Evolutionary conservation across 805 yeast genomes (phyloP), one percentile per base, ranked within the genome.

Genomic region (Kodamaea sagamina): DNA sequence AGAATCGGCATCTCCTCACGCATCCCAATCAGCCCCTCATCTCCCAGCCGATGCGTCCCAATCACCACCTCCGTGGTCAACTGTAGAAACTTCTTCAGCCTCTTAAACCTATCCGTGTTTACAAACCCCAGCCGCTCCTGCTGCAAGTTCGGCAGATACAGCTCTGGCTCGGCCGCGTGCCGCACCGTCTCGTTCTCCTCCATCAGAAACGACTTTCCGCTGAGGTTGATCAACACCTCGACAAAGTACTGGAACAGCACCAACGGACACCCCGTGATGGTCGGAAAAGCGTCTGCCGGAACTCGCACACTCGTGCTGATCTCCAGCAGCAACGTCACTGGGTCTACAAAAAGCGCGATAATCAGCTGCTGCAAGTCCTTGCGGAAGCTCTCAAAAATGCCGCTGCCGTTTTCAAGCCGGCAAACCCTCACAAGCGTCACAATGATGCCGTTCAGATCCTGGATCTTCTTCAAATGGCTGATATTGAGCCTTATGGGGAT

Each of bases 271-370:
- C 86, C 85, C 12, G 78, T 73, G 10, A 88, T 86, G 0, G 96
- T 86, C 0, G 96, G 95, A 58, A 89, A 88, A 0, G 86, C 82
- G 53, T 89, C 96, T 0, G 85, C 78, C 0, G 97, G 97, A 0
- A 89, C 82, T 48, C 82, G 71, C 15, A 89, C 62, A 31, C 78
- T 75, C 0, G 90, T 79, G 24, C 77, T 78, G 7, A 84, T 71
- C 25, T 78, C 82, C 31, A 82, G 73, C 12, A 72, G 63, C 29
- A 80, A 67, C 1, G 84, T 74, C 10, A 57, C 67, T 0, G 90
- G 88, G 57, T 88, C 90, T n/a, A 88, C 79, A 49, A 80, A 84
- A 9, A 89, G 64, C 1, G 97, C 96, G 1, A 84, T 73, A 1
- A 88, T 77, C 26, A 78, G 75, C 62, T 89, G 97, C 27, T 83